phyloP scores from a whole-genome alignment of 768 basidiomycete genomes.

The Guyanaporus albipodus region DNA sequence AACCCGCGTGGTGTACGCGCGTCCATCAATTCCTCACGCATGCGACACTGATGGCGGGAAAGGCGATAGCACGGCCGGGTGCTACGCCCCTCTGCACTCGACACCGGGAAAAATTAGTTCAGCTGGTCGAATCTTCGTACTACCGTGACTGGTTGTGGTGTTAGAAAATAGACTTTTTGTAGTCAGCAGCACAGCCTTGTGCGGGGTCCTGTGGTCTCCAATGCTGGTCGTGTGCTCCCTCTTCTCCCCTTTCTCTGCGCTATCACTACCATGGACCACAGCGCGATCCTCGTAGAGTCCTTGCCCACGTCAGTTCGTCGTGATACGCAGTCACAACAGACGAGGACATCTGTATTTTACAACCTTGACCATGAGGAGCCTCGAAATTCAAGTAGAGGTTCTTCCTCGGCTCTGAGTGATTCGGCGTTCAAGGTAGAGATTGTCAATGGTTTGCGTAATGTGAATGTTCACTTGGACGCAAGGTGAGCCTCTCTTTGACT shows the following conservation, averaged over 20 bases:
- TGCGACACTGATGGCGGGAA: too few relatives aligned
- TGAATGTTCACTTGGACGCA: constrained; percentile 52
- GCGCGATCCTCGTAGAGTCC: constrained; percentile 11
- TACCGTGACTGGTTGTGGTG: not conserved
- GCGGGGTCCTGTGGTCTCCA: not conserved
- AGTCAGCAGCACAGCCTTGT: not conserved
- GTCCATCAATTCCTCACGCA: too few relatives aligned
- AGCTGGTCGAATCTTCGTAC: too few relatives aligned
- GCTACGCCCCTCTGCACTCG: too few relatives aligned
- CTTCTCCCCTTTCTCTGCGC: not conserved
- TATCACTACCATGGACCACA: constrained; percentile 13
- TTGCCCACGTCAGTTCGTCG: not conserved
- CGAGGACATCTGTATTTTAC: constrained; percentile 5
- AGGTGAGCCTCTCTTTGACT: constrained; percentile 56
- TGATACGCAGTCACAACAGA: constrained; percentile 6
- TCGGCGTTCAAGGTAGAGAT: constrained; percentile 41
- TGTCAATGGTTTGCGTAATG: constrained; percentile 61
- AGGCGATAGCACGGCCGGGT: too few relatives aligned
- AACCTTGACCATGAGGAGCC: constrained; percentile 3
- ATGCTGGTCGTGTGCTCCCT: constrained; percentile 23
- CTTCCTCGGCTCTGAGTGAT: constrained; percentile 35
- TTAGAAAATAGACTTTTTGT: not conserved
- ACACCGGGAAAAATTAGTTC: too few relatives aligned
- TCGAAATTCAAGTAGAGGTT: constrained; percentile 30
- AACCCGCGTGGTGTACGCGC: too few relatives aligned